Evolutionary conservation across 768 basidiomycete genomes (phyloP), one percentile per base, ranked within the genome.

Genomic region (Lentinula aciculospora): DNA sequence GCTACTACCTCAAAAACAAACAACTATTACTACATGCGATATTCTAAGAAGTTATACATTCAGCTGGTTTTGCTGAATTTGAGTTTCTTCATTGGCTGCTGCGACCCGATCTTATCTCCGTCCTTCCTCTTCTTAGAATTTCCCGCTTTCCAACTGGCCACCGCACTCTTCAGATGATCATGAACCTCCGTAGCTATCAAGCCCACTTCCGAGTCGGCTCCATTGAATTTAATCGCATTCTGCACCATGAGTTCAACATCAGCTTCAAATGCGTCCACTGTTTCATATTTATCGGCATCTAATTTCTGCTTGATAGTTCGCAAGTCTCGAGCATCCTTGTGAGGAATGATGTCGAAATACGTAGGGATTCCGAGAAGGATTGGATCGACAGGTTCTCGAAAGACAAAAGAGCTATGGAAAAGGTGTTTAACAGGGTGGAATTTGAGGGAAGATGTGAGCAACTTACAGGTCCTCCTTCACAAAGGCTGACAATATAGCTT

Each of bases 221-320:
- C 89, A 63, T 98, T 98, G 79, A 97, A 98, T 54, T 79, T 82
- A 68, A 89, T 81, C 15, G 95, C 92, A 67, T 98, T 98, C 59
- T 82, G 74, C 58, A 92, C 71, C 94, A 98, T 96, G 42, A 95
- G 79, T 44, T 88, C 82, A 55, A 95, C 72, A 67, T 98, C 96
- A 1, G 85, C 88, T 67, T 92, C 88, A 65, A 96, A 86, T 2
- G 83, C 84, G 46, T 90, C 88, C 53, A 84, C 70, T 2, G 84
- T 81, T 31, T 88, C 85, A 68, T 95, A 95, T 69, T 86, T 88
- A 74, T 94, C 93, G 32, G 73, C 74, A 58, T 93, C 89, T 58
- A 98, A 76, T 68, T 88, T 93, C 65, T 78, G 78, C 60, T 86
- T 82, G 65, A 98, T 95, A 50, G 87, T 88, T 61, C 77, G 73